Conservation (phyloP, 2,329 filamentous ascomycete genomes). For the Colletotrichum tamarilloi region DNA sequence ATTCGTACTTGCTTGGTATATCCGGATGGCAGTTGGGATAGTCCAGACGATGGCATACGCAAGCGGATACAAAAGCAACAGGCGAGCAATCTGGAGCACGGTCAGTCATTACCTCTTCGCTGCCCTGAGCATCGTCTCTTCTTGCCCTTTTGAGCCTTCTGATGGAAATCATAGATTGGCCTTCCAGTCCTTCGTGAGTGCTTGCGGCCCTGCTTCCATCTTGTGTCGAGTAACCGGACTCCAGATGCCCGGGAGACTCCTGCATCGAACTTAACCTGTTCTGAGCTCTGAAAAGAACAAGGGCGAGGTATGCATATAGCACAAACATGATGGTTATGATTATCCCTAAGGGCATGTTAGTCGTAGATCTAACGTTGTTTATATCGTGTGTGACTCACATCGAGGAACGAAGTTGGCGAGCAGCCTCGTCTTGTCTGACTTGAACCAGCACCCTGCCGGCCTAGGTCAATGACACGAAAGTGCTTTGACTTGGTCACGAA, state of each 20-base stretch:
- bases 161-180: conserved; percentile 21
- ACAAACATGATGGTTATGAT: conserved; percentile 51
- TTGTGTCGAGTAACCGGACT: conserved; percentile 3
- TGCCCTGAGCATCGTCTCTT: not conserved
- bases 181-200: not conserved
- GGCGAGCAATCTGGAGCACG: conserved; percentile 46
- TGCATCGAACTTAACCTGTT: conserved; percentile 45
- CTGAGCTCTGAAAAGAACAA: conserved; percentile 51
- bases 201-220: conserved; percentile 1
- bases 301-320: conserved; percentile 52
- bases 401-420: conserved; percentile 54
- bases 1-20: conserved; percentile 50
- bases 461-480: not conserved
- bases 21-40: conserved; percentile 51
- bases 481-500: too few species aligned
- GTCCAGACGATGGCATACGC: conserved; percentile 55
- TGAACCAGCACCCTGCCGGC: conserved; percentile 52
- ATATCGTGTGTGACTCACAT: conserved; percentile 37
- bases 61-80: conserved; percentile 55
- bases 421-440: conserved; percentile 49
- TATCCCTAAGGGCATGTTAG: conserved; percentile 37
- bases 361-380: too few species aligned
- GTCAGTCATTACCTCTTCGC: not conserved
- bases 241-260: conserved; percentile 15
- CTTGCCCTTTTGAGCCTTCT: conserved; percentile 38